A percentile compares a stretch with the other conserved stretches of the same genome.
Conservation (phyloP, 805 yeast genomes). For the Tetrapisispora arboricola region DNA sequence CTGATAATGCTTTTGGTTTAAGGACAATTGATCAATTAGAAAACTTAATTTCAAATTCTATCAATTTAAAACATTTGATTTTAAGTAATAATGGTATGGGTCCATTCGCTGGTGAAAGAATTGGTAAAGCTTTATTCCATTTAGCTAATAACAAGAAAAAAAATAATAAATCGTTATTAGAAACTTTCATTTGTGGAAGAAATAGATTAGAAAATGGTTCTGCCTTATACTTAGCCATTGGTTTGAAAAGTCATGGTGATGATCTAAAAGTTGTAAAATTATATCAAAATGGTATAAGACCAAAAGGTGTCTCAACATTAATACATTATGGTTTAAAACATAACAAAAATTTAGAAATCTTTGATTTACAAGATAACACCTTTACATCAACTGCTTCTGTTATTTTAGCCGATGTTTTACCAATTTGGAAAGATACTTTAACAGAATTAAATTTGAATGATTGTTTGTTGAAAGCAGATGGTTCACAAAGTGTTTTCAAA, state of each 20-base stretch:
- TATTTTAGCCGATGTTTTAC: slow-evolving; percentile 51
- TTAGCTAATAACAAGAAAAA: slow-evolving; percentile 55
- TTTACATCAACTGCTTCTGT: slow-evolving; percentile 61
- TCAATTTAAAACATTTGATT: slow-evolving; percentile 73
- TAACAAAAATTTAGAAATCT: slow-evolving; percentile 48
- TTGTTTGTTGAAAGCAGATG: slow-evolving; percentile 72
- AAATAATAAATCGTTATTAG: slow-evolving; percentile 40
- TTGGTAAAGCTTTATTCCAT: slow-evolving; percentile 74
- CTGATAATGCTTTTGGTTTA: slow-evolving; percentile 95
- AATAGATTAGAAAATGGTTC: slow-evolving; percentile 96
- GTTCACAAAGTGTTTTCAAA: slow-evolving; percentile 48
- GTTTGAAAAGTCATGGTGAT: slow-evolving; percentile 68
- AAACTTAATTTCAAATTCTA: slow-evolving; percentile 60
- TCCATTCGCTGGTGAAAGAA: slow-evolving; percentile 92
- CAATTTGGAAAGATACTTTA: slow-evolving; percentile 51
- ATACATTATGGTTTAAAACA: slow-evolving; percentile 59
- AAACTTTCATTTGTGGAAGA: slow-evolving; percentile 92
- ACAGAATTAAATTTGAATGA: slow-evolving; percentile 81
- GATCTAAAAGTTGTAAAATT: slow-evolving; percentile 60
- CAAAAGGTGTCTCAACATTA: slow-evolving; percentile 73
- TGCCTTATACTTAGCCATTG: slow-evolving; percentile 71
- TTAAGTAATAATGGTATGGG: slow-evolving; percentile 96
- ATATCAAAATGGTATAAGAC: slow-evolving; percentile 96
- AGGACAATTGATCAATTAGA: slow-evolving; percentile 90
- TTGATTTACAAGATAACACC: slow-evolving; percentile 94